Percentiles rank a stretch among this genome's conserved stretches.
phyloP scores from a whole-genome alignment of 208 protist genomes.

The Acanthamoeba healyi region DNA sequence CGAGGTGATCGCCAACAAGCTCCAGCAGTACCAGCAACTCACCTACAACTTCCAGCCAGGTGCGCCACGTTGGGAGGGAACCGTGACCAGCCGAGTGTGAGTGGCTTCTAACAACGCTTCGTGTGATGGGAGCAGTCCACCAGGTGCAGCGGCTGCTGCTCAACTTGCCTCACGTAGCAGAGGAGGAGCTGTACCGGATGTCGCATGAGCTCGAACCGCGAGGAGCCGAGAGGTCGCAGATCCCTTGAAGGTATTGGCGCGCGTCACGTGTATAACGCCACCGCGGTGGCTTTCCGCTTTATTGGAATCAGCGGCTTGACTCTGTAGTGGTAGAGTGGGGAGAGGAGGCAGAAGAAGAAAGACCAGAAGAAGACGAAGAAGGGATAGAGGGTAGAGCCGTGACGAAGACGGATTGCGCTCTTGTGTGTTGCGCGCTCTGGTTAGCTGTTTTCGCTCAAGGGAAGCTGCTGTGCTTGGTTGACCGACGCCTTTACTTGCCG shows the following conservation, averaged over 20 bases:
- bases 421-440: too few species aligned
- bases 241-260: neutral
- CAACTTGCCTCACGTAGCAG: slow-evolving; percentile 8
- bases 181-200: slow-evolving; percentile 37
- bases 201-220: slow-evolving; percentile 11
- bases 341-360: too few species aligned
- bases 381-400: too few species aligned
- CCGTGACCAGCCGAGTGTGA: neutral
- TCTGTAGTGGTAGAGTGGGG: neutral
- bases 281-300: neutral
- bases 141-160: slow-evolving; percentile 36
- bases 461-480: too few species aligned
- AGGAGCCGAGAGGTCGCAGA: neutral
- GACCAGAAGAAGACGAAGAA: too few species aligned
- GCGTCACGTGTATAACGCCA: neutral
- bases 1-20: slow-evolving; percentile 65
- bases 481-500: neutral
- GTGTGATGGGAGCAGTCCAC: neutral
- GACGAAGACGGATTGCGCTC: too few species aligned
- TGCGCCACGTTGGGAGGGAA: neutral
- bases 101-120: neutral
- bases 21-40: slow-evolving; percentile 73
- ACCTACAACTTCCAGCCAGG: slow-evolving; percentile 36
- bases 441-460: too few species aligned
- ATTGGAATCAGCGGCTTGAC: neutral